These are phyloP conservation scores for Diaporthe sp. DNA, from an alignment of 2,329 filamentous ascomycete species.

Conservation along the genomic window DNA sequence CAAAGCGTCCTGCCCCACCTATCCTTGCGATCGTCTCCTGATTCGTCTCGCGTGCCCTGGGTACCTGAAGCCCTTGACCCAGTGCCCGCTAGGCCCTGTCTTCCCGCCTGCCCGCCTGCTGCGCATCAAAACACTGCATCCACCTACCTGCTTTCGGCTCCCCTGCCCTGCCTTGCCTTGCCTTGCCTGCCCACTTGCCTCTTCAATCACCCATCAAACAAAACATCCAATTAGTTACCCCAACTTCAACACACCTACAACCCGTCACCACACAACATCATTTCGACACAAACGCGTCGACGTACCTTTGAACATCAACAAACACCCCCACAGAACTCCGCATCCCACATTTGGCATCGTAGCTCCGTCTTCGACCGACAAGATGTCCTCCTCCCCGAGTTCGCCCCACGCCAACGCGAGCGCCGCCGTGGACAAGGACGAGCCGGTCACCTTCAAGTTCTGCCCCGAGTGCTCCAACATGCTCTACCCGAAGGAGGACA, in stretches of 20 bases:
- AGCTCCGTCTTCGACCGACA: constrained; percentile 20
- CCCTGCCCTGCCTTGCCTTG: too few species aligned
- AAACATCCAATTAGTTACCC: not conserved
- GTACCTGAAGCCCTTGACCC: not conserved
- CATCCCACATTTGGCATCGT: constrained; percentile 20
- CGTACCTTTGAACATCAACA: not conserved
- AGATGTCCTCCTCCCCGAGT: constrained; percentile 69
- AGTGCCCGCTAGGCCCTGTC: not conserved
- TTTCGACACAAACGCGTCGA: not conserved
- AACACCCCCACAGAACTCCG: not conserved
- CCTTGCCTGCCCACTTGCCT: not conserved
- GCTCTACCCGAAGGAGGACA: constrained; percentile 96
- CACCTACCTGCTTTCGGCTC: constrained; percentile 3
- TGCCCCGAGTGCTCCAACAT: constrained; percentile 99
- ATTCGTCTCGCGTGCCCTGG: constrained; percentile 14
- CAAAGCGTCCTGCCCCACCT: not conserved
- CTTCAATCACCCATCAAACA: constrained; percentile 16
- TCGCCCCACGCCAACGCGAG: constrained; percentile 55
- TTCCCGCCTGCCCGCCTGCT: constrained; percentile 1
- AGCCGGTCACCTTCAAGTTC: constrained; percentile 95
- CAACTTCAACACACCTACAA: not conserved
- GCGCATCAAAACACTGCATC: constrained; percentile 17
- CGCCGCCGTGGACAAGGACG: constrained; percentile 57
- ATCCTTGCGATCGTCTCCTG: constrained; percentile 29
- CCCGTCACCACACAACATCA: not conserved